Evolutionary conservation across 2,329 filamentous ascomycete species (phyloP), one percentile per base, ranked within the genome.

Genomic region (Trichoderma breve): DNA sequence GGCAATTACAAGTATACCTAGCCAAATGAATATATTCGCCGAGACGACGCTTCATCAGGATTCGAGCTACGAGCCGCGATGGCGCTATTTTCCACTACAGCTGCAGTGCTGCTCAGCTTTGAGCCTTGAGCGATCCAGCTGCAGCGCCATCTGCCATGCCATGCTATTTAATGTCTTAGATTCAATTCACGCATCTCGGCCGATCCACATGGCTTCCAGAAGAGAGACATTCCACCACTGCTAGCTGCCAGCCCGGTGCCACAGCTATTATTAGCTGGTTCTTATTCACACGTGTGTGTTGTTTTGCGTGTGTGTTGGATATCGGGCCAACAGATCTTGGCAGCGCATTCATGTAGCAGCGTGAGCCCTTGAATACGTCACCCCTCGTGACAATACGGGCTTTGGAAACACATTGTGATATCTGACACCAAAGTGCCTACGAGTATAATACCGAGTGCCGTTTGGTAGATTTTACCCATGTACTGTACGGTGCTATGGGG

Each of bases 161-260:
- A 36, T 36, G 34, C 34, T 5, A 5, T 36, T 6, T 6, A 2
- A 26, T 51, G 43, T 36, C 30, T 55, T 28, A 18, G 64, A 43
- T 43, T 51, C 51, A 30, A 57, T 30, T 28, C 51, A 67, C 51
- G 64, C 51, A 67, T 67, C 64, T 67, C 32, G 12, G 9, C 24
- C 61, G 61, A 64, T 64, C 61, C 61, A 64, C 61, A 64, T 53
- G 62, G 62, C 24, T 34, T 51, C 62, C 43, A 34, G 6, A 61
- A 18, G 32, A 2, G 21, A 47, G 11, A 28, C 26, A 43, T 6
- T 39, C n/a, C 43, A 51, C 43, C 43, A 67, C 21, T 24, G 47
- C 51, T 47, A 9, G 47, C 4, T 14, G 26, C 32, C 21, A 39
- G 18, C 43, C 30, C 63, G 26, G 43, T 57, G 63, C 63, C 12